Percentiles rank a stretch among this genome's conserved stretches.
Evolutionary conservation across 1,284 basidiomycete species (phyloP).

Genomic region (Ceratobasidium sp.): DNA sequence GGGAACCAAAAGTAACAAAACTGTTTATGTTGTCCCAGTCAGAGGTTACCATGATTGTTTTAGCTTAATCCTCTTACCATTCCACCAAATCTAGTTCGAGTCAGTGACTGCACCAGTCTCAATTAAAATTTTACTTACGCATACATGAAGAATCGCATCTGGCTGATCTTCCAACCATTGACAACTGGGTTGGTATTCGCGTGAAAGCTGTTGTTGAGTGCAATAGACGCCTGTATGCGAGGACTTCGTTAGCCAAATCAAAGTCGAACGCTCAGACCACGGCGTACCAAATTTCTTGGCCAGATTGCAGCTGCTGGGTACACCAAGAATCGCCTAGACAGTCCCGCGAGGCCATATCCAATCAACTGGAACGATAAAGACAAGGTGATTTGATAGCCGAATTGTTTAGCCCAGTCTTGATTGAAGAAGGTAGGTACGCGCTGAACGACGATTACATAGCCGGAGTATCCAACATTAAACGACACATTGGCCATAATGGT

Average conservation of each 20-base stretch:
- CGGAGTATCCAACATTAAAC: conserved; percentile 50
- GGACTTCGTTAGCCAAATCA: background rate
- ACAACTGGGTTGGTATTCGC: conserved; percentile 48
- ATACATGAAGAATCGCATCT: conserved; percentile 50
- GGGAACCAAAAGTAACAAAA: conserved; percentile 53
- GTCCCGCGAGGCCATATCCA: conserved; percentile 54
- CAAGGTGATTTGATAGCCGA: conserved; percentile 52
- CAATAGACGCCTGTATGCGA: conserved; percentile 50
- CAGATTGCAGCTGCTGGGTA: conserved; percentile 52
- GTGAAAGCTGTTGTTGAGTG: conserved; percentile 54
- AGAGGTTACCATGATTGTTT: background rate
- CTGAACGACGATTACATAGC: conserved; percentile 50
- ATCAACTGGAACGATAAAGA: conserved; percentile 52
- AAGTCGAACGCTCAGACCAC: background rate
- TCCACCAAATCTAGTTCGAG: conserved; percentile 23
- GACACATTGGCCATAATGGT: conserved; percentile 54
- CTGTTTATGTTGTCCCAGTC: background rate
- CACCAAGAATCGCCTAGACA: conserved; percentile 52
- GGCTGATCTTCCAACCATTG: conserved; percentile 52
- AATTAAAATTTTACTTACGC: conserved; percentile 43
- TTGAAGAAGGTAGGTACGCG: conserved; percentile 49
- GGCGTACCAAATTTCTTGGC: conserved; percentile 50
- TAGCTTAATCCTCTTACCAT: conserved; percentile 45
- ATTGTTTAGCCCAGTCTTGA: conserved; percentile 49
- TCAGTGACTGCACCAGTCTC: background rate